Base-by-base conservation (phyloP, 2,329 filamentous ascomycete species). In the Trichoderma sp. region DNA sequence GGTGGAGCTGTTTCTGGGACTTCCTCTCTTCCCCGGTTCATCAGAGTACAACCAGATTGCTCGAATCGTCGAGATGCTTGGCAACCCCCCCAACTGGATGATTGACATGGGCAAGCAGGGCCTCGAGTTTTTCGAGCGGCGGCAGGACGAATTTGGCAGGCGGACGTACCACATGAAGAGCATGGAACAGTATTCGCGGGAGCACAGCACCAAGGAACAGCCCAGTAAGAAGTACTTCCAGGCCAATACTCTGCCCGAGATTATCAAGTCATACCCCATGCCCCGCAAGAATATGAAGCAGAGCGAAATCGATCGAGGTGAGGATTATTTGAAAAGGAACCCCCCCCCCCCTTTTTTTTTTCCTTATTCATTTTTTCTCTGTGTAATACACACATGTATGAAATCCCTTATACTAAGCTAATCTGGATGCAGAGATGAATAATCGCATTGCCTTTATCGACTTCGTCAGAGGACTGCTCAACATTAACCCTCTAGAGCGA, bases 191-290 rank as follows among this genome's bases (percentile, higher is more conserved):
- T 99, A 98, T 78, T 94, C 95, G 17, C 86, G 94, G 67, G 95
- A 99, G 77, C 95, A 97, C 77, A 92, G 92, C 68, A 95, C 93
- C 39, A 99, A 99, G 78, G 95, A 99, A 79, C 95, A 98, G 78
- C 95, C 95, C 25, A 99, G 95, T 87, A 99, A 99, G 84, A 98
- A 98, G 81, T 99, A 99, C 79, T 99, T 99, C 82, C 92, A 94
- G 74, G 93, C 94, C 39, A 97, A 89, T 48, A 97, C 93, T 1
- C 82, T 99, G 64, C 94, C 94, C 4, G 95, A 99, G 72, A 99
- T 99, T 71, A 98, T 99, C 81, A 93, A 96, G 77, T 93, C 92
- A 67, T 99, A 99, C 77, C 92, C 95, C 6, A 97, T 99, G 94
- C 95, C 95, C 57, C 87, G 95, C 75, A 99, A 99, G 83, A 97